Conservation (phyloP, 352 stramenopile genomes). For the Phytophthora tubulina region DNA sequence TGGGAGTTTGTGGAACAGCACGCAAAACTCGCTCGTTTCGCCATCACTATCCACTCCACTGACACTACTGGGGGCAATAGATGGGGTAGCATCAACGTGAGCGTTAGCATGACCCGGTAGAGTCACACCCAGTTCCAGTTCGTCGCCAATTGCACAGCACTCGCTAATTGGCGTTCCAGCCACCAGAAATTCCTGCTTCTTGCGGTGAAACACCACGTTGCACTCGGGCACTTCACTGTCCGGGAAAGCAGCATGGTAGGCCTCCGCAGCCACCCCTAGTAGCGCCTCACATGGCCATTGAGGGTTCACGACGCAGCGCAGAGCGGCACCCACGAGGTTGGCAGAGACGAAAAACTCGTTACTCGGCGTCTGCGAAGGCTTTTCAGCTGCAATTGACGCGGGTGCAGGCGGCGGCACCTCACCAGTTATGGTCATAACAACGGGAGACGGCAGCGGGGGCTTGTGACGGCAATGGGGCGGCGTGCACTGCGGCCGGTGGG, state of each 20-base stretch:
- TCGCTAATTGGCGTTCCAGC: conserved; percentile 56
- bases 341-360: conserved; percentile 58
- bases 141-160: conserved; percentile 63
- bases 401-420: conserved; percentile 22
- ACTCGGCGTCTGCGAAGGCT: conserved; percentile 11
- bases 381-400: conserved; percentile 28
- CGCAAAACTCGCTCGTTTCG: conserved; percentile 65
- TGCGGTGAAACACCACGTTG: conserved; percentile 76
- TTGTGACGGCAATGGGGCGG: conserved; percentile 1
- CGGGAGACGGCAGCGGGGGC: background rate
- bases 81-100: conserved; percentile 6
- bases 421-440: conserved; percentile 24
- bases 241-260: conserved; percentile 69
- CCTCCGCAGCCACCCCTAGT: conserved; percentile 65
- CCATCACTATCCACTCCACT: conserved; percentile 39
- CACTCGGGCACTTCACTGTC: conserved; percentile 79
- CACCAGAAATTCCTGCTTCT: conserved; percentile 64
- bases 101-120: conserved; percentile 27
- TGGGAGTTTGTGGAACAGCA: conserved; percentile 88
- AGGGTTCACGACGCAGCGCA: conserved; percentile 64
- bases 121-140: conserved; percentile 72
- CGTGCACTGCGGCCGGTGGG: background rate
- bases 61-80: conserved; percentile 32
- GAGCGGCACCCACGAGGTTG: conserved; percentile 60
- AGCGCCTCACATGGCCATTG: conserved; percentile 78